phyloP scores from a whole-genome alignment of 257 asterid species.

The Ehretia macrophylla region DNA sequence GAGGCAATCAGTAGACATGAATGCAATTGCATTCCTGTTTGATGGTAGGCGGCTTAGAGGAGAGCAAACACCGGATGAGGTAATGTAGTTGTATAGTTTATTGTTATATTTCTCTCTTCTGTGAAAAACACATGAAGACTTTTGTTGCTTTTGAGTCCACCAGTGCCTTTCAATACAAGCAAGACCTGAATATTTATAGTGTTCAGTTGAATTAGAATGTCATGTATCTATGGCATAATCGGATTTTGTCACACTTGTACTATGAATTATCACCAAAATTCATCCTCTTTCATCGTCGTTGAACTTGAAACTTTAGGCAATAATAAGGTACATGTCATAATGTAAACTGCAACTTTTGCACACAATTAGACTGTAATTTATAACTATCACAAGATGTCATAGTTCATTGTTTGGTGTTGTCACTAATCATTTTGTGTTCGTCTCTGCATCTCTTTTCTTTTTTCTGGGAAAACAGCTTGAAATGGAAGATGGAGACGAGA shows the following conservation, averaged over 20 bases:
- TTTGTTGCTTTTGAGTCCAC: neutral
- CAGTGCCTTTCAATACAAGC: neutral
- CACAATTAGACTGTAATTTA: no score
- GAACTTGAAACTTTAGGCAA: no score
- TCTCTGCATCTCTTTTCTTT: neutral
- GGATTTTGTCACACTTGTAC: neutral
- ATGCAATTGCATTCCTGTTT: conserved; percentile 53
- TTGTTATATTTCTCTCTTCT: neutral
- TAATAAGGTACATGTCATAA: no score
- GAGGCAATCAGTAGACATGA: conserved; percentile 49
- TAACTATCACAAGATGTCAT: no score
- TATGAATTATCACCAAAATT: no score
- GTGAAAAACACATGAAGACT: no score
- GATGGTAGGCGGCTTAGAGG: conserved; percentile 30
- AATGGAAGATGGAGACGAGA: conserved; percentile 7
- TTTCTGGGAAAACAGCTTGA: neutral
- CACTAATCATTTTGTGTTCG: neutral
- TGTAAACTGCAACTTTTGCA: no score
- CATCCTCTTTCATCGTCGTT: no score
- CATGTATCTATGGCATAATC: no score
- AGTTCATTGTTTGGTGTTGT: no score
- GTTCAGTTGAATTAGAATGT: no score
- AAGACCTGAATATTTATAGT: no score
- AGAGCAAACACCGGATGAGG: conserved; percentile 1
- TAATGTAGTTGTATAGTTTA: neutral